Conservation (phyloP, 352 stramenopile species). For the Phytophthora megakarya region DNA sequence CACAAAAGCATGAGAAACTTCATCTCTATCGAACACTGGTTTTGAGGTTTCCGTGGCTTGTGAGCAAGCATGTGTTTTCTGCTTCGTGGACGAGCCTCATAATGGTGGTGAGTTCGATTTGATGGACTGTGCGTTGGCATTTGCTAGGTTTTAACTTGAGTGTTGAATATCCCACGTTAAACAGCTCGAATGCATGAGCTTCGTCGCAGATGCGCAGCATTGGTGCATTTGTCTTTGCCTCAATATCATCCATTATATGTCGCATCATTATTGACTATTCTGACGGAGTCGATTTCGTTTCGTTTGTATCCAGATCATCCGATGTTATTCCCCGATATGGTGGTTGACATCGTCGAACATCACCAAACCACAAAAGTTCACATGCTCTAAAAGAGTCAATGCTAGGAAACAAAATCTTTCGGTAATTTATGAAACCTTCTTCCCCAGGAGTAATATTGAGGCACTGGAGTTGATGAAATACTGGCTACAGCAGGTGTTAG, state of each 20-base stretch:
- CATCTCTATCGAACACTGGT: too few relatives aligned
- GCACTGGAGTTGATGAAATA: too few relatives aligned
- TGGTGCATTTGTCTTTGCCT: background rate
- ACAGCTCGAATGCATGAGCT: too few relatives aligned
- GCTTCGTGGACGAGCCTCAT: slow-evolving; percentile 1
- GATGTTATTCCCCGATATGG: background rate
- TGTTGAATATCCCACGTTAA: background rate
- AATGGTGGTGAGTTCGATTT: background rate
- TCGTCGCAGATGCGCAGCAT: too few relatives aligned
- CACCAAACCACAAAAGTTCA: slow-evolving; percentile 6
- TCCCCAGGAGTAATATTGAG: too few relatives aligned
- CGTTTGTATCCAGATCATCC: background rate
- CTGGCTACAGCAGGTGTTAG: too few relatives aligned
- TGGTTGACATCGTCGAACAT: background rate
- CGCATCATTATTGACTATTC: slow-evolving; percentile 18
- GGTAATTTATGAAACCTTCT: background rate
- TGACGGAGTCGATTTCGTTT: slow-evolving; percentile 11
- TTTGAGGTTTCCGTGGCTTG: too few relatives aligned
- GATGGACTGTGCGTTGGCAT: background rate
- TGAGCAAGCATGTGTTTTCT: too few relatives aligned
- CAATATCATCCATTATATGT: slow-evolving; percentile 2
- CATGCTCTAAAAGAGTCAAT: slow-evolving; percentile 4
- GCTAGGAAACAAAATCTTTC: slow-evolving; percentile 4
- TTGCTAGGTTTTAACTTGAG: background rate
- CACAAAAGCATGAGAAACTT: too few relatives aligned